These are phyloP conservation scores for Pleurostoma richardsiae DNA, from an alignment of 2,329 filamentous ascomycete species.

Conservation along the genomic window DNA sequence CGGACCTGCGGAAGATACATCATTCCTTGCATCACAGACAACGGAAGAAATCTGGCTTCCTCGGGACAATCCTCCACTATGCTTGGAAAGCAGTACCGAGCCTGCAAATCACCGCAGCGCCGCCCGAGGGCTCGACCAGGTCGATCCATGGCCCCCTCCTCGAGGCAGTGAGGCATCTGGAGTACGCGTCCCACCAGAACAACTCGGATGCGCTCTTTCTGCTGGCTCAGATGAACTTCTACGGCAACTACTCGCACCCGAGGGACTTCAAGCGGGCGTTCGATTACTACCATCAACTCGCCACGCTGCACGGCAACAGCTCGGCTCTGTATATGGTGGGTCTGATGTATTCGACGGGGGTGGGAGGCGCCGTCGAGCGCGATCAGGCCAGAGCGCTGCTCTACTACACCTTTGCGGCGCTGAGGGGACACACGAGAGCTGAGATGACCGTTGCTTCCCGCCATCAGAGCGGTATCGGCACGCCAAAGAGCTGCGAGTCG, in stretches of 20 bases:
- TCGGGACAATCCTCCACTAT: conserved; percentile 38
- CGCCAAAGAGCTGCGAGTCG: conserved; percentile 78
- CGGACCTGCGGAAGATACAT: conserved; percentile 44
- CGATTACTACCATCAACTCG: conserved; percentile 73
- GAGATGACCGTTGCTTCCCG: conserved; percentile 93
- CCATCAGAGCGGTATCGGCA: conserved; percentile 79
- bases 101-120: conserved; percentile 40
- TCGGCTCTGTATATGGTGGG: conserved; percentile 95
- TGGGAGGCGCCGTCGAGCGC: conserved; percentile 72
- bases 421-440: conserved; percentile 74
- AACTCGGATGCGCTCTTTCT: conserved; percentile 84
- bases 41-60: conserved; percentile 35
- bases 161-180: conserved; percentile 46
- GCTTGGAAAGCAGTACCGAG: conserved; percentile 44
- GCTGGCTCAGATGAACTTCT: conserved; percentile 92
- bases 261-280: conserved; percentile 77
- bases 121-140: conserved; percentile 27
- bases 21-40: conserved; percentile 36
- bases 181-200: conserved; percentile 47
- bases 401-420: conserved; percentile 91
- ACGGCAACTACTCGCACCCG: conserved; percentile 87
- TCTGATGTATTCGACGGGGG: conserved; percentile 90
- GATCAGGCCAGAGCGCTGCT: conserved; percentile 90
- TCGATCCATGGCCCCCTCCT: conserved; percentile 36
- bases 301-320: conserved; percentile 73